phyloP scores from a whole-genome alignment of 192 early-diverging fungal genomes.

The Podila minutissima region DNA sequence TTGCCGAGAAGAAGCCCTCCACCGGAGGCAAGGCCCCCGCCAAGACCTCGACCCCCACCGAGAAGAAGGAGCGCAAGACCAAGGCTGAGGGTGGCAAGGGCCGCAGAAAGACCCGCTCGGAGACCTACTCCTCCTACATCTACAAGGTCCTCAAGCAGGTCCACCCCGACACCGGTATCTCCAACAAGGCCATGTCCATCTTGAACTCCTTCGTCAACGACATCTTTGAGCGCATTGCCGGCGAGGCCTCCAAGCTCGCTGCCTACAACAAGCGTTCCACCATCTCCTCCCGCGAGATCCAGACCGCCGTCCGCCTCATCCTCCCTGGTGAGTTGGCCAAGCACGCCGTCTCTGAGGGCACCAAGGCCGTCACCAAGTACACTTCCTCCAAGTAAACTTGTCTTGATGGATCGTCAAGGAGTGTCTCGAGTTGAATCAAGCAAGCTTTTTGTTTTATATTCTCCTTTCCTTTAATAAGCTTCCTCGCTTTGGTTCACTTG shows the following conservation, averaged over 20 bases:
- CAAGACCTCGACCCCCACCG: slow-evolving; percentile 35
- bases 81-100: slow-evolving; percentile 64
- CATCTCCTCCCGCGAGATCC: slow-evolving; percentile 96
- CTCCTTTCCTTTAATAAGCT: slow-evolving; percentile 22
- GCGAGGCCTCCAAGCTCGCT: slow-evolving; percentile 85
- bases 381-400: slow-evolving; percentile 75
- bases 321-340: slow-evolving; percentile 96
- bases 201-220: slow-evolving; percentile 98
- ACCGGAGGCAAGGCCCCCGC: slow-evolving; percentile 61
- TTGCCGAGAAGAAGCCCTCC: slow-evolving; percentile 74
- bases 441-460: slow-evolving; percentile 39
- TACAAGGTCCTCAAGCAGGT: slow-evolving; percentile 98
- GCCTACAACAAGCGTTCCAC: slow-evolving; percentile 96
- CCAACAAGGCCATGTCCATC: slow-evolving; percentile 98
- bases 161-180: slow-evolving; percentile 97
- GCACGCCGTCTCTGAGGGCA: slow-evolving; percentile 98
- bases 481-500: not conserved
- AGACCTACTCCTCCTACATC: slow-evolving; percentile 96
- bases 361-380: slow-evolving; percentile 99
- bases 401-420: slow-evolving; percentile 7
- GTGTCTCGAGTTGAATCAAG: not conserved
- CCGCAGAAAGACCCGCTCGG: slow-evolving; percentile 73
- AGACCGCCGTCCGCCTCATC: slow-evolving; percentile 74
- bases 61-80: slow-evolving; percentile 55
- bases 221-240: slow-evolving; percentile 96